phyloP scores from a whole-genome alignment of 1,284 basidiomycete species.

The Lentinula novae-zelandiae region DNA sequence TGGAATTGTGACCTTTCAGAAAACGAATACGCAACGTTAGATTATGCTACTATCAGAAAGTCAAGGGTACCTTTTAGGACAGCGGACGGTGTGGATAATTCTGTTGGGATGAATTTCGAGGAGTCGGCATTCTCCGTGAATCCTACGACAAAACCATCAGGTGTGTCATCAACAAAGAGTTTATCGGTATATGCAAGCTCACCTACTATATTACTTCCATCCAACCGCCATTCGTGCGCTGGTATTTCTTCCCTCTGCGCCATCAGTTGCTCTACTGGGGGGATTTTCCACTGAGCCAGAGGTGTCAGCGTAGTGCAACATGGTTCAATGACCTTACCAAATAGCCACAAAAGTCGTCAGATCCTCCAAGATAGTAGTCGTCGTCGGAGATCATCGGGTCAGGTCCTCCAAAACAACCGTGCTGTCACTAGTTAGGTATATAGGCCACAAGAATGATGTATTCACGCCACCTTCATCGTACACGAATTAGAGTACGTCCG shows the following conservation, averaged over 20 bases:
- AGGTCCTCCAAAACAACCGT: slow-evolving; percentile 69
- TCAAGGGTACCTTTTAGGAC: slow-evolving; percentile 46
- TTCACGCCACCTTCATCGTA: slow-evolving; percentile 64
- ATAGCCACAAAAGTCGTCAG: slow-evolving; percentile 78
- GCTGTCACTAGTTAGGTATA: slow-evolving; percentile 34
- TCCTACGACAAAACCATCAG: slow-evolving; percentile 28
- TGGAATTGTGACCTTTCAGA: slow-evolving; percentile 60
- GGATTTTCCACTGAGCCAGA: slow-evolving; percentile 56
- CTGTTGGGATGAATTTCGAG: slow-evolving; percentile 47
- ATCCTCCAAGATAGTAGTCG: slow-evolving; percentile 64
- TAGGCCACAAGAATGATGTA: not conserved
- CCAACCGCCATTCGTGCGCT: slow-evolving; percentile 15
- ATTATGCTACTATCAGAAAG: not conserved
- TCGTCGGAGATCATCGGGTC: slow-evolving; percentile 40
- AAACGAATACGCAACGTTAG: not conserved
- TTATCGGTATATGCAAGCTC: slow-evolving; percentile 13
- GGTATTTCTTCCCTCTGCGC: slow-evolving; percentile 33
- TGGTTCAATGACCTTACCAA: slow-evolving; percentile 23
- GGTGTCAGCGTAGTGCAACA: no score
- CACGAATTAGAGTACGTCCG: slow-evolving; percentile 66
- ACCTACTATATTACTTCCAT: slow-evolving; percentile 37
- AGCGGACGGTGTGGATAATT: slow-evolving; percentile 53
- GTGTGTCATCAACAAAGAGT: not conserved
- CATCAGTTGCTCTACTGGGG: slow-evolving; percentile 39
- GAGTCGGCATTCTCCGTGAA: slow-evolving; percentile 37